Evolutionary conservation across 768 basidiomycete species (phyloP).

Genomic region (Hysterangium stoloniferum): DNA sequence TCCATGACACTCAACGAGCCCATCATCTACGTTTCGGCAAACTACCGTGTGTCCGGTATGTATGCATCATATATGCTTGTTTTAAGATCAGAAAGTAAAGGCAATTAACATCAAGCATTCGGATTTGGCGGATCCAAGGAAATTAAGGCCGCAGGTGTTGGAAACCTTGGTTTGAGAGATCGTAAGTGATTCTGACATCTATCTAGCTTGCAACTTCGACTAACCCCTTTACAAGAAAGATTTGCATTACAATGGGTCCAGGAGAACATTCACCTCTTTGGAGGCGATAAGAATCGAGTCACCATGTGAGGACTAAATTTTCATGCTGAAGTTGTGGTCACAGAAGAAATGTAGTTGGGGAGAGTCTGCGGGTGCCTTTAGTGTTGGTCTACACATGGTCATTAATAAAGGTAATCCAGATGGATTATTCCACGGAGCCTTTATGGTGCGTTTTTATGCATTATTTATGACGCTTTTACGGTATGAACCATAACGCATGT

Average conservation of each 20-base stretch:
- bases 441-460: slow-evolving; percentile 29
- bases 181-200: no score
- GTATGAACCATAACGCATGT: background rate
- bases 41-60: slow-evolving; percentile 31
- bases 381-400: slow-evolving; percentile 43
- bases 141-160: slow-evolving; percentile 42
- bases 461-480: background rate
- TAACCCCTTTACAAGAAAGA: slow-evolving; percentile 33
- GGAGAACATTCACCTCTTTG: slow-evolving; percentile 54
- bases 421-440: slow-evolving; percentile 40
- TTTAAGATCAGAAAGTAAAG: no score
- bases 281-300: slow-evolving; percentile 56
- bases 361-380: slow-evolving; percentile 53
- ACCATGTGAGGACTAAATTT: slow-evolving; percentile 37
- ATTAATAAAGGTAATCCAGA: slow-evolving; percentile 37
- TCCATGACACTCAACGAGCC: slow-evolving; percentile 38
- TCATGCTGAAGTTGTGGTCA: background rate
- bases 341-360: slow-evolving; percentile 34
- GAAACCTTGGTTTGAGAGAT: slow-evolving; percentile 63
- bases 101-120: slow-evolving; percentile 28
- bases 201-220: no score
- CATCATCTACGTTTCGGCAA: slow-evolving; percentile 45
- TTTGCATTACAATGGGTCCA: slow-evolving; percentile 58
- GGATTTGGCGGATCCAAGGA: slow-evolving; percentile 48
- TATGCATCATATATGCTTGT: slow-evolving; percentile 15